These are phyloP conservation scores for Coemansia sp. DNA, from an alignment of 192 early-diverging fungal species.

Conservation along the genomic window DNA sequence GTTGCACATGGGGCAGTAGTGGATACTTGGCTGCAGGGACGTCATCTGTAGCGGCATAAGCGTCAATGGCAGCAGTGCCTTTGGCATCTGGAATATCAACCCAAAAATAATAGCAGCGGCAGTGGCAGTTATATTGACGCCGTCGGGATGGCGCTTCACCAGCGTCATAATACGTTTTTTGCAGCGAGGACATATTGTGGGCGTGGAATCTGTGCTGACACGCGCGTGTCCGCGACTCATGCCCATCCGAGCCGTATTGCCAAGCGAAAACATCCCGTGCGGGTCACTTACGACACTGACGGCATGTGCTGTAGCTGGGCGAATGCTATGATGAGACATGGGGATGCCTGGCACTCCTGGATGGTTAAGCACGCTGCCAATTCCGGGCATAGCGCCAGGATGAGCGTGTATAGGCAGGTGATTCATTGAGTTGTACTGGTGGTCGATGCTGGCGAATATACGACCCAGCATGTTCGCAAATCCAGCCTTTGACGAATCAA, in stretches of 20 bases:
- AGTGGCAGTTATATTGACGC: slow-evolving; percentile 26
- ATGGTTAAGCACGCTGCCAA: not conserved
- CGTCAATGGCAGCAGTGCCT: slow-evolving; percentile 32
- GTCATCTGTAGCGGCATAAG: slow-evolving; percentile 44
- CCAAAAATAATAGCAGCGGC: slow-evolving; percentile 30
- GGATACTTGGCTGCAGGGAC: slow-evolving; percentile 28
- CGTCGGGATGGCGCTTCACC: slow-evolving; percentile 34
- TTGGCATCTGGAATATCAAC: slow-evolving; percentile 24
- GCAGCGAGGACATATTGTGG: slow-evolving; percentile 41
- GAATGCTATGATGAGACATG: slow-evolving; percentile 8
- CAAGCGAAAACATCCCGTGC: slow-evolving; percentile 40
- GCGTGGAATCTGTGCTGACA: slow-evolving; percentile 33
- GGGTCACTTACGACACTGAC: slow-evolving; percentile 40
- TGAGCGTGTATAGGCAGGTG: not conserved
- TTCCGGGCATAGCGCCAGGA: not conserved
- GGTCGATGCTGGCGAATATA: slow-evolving; percentile 22
- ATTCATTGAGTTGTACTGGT: slow-evolving; percentile 22
- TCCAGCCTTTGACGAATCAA: slow-evolving; percentile 21
- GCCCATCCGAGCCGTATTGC: slow-evolving; percentile 9
- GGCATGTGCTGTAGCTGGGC: slow-evolving; percentile 3
- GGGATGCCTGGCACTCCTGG: not conserved
- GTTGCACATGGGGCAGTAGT: slow-evolving; percentile 43
- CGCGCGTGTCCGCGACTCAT: slow-evolving; percentile 19
- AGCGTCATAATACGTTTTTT: slow-evolving; percentile 30
- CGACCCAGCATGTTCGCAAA: slow-evolving; percentile 27